Evolutionary conservation across 495 filamentous ascomycete species (phyloP).

Genomic region (Xylaria flabelliformis): DNA sequence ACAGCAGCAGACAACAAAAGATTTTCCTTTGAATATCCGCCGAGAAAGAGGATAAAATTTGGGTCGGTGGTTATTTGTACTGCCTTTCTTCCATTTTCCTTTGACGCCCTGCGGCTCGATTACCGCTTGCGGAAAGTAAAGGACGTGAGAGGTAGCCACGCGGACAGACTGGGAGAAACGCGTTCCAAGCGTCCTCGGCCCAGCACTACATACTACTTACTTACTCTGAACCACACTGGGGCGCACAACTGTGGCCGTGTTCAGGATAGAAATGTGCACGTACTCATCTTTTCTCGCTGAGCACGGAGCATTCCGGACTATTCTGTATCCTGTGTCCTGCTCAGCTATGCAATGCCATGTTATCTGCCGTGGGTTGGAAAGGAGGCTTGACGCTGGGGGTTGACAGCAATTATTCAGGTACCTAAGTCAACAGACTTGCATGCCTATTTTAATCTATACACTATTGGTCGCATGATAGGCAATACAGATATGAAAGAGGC

Average conservation of each 20-base stretch:
- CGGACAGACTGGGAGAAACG: constrained; percentile 26
- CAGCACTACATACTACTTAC: constrained; percentile 30
- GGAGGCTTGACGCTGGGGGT: constrained; percentile 20
- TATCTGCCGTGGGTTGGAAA: constrained; percentile 23
- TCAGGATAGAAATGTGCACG: constrained; percentile 30
- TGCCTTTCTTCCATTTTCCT: constrained; percentile 32
- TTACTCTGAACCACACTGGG: neutral
- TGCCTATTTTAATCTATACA: neutral
- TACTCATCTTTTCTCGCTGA: constrained; percentile 20
- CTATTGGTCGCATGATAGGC: neutral
- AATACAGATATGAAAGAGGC: neutral
- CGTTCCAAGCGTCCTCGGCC: constrained; percentile 4
- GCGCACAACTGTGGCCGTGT: constrained; percentile 37
- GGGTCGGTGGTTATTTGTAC: constrained; percentile 43
- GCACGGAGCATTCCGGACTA: constrained; percentile 38
- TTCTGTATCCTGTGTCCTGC: constrained; percentile 12
- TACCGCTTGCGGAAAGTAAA: constrained; percentile 42
- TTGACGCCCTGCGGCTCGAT: constrained; percentile 24
- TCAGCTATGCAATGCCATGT: constrained; percentile 28
- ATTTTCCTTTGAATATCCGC: constrained; percentile 26
- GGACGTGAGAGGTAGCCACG: constrained; percentile 28
- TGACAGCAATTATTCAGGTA: constrained; percentile 9
- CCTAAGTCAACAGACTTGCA: neutral
- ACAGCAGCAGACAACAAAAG: constrained; percentile 33
- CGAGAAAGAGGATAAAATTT: constrained; percentile 31